Percentiles rank a stretch among this genome's conserved stretches.
These are phyloP conservation scores for Apiospora malaysiana DNA, from an alignment of 2,329 filamentous ascomycete species.

Conservation along the genomic window DNA sequence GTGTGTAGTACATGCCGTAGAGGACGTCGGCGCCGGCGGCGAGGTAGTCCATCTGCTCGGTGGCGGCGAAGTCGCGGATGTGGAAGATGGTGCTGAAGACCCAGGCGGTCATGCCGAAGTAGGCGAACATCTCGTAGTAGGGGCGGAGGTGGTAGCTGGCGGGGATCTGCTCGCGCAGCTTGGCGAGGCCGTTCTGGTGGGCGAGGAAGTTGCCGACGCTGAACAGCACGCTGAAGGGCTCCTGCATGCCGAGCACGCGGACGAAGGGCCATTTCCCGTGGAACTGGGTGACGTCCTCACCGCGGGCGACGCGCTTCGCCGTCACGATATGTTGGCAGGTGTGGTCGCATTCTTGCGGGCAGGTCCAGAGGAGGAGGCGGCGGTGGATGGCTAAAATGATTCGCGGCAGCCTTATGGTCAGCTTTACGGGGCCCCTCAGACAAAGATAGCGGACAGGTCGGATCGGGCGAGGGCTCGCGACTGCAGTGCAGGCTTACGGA, in stretches of 20 bases:
- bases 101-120: slow-evolving; percentile 85
- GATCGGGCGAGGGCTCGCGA: slow-evolving; percentile 24
- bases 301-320: slow-evolving; percentile 67
- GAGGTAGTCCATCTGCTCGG: slow-evolving; percentile 97
- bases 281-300: slow-evolving; percentile 82
- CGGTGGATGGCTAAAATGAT: slow-evolving; percentile 72
- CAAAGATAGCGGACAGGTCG: slow-evolving; percentile 25
- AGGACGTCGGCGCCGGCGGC: slow-evolving; percentile 88
- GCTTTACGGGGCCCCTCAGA: slow-evolving; percentile 21
- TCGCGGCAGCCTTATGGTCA: slow-evolving; percentile 24
- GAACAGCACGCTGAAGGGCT: slow-evolving; percentile 92
- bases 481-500: slow-evolving; percentile 61
- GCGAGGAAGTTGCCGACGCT: slow-evolving; percentile 89
- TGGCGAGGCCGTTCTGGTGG: slow-evolving; percentile 77
- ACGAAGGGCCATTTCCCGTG: slow-evolving; percentile 99
- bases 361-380: slow-evolving; percentile 90
- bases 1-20: slow-evolving; percentile 88
- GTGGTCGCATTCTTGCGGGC: slow-evolving; percentile 95
- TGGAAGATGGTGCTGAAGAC: slow-evolving; percentile 91
- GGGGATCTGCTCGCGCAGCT: slow-evolving; percentile 74
- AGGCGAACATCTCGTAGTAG: slow-evolving; percentile 82
- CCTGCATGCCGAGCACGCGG: slow-evolving; percentile 90
- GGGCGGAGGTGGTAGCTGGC: slow-evolving; percentile 74
- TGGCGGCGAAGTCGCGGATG: slow-evolving; percentile 81
- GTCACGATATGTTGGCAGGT: slow-evolving; percentile 95